Conservation (phyloP, 441 rosid genomes). For the Arabidopsis hybrid region DNA sequence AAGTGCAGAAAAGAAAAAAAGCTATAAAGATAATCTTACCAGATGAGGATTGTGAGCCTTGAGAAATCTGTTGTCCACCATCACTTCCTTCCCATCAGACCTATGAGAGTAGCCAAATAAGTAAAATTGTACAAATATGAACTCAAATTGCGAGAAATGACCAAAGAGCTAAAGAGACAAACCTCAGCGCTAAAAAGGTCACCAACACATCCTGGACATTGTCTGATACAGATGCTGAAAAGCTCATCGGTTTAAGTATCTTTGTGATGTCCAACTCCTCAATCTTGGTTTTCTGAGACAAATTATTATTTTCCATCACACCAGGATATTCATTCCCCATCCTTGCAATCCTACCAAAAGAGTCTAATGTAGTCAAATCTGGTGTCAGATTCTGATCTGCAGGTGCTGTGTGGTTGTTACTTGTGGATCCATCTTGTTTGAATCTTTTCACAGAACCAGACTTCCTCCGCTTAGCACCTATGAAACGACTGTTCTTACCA, state of each 20-base stretch:
- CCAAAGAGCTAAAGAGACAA: conserved; percentile 45
- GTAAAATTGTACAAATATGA: background rate
- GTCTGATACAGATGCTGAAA: conserved; percentile 67
- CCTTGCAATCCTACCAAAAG: conserved; percentile 54
- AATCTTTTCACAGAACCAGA: conserved; percentile 94
- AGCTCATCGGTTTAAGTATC: conserved; percentile 79
- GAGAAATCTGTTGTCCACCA: conserved; percentile 86
- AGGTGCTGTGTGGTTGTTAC: conserved; percentile 44
- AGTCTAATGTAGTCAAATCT: conserved; percentile 48
- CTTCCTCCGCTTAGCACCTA: conserved; percentile 89
- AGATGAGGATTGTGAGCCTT: conserved; percentile 86
- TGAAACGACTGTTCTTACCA: conserved; percentile 61
- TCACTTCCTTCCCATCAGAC: conserved; percentile 88
- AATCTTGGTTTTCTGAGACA: conserved; percentile 47
- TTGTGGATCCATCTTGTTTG: conserved; percentile 60
- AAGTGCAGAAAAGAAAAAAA: conserved; percentile 24
- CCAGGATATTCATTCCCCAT: conserved; percentile 54
- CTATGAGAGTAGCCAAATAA: conserved; percentile 47
- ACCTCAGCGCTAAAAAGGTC: conserved; percentile 84
- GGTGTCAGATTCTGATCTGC: conserved; percentile 48
- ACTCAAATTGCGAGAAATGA: conserved; percentile 11
- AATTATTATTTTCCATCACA: conserved; percentile 46
- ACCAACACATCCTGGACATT: conserved; percentile 72
- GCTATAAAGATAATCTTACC: conserved; percentile 56
- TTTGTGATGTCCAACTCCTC: conserved; percentile 59